Conservation (phyloP, 306 rosid species). For the Cicer cuneatum region DNA sequence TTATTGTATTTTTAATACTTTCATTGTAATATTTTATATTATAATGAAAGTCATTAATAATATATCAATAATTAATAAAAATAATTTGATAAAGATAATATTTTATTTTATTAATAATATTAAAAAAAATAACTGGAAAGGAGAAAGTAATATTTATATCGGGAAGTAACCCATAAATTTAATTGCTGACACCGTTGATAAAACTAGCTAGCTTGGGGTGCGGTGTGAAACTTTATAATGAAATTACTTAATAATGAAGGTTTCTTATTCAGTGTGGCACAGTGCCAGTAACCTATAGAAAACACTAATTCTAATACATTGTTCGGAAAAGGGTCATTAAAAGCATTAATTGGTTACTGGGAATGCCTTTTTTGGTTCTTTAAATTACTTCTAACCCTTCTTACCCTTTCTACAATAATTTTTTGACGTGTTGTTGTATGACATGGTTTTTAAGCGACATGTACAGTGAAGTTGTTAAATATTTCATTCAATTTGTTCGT, state of each 20-base stretch:
- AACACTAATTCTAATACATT: constrained; percentile 52
- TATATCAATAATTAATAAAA: no score
- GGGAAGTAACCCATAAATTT: constrained; percentile 12
- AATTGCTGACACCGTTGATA: constrained; percentile 48
- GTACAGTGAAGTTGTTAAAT: constrained; percentile 51
- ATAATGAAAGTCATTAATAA: no score
- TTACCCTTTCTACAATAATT: constrained; percentile 10
- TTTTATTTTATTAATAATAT: no score
- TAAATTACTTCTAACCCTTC: neutral
- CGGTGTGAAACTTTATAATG: constrained; percentile 30
- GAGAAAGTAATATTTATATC: no score
- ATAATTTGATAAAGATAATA: no score
- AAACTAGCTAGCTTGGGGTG: constrained; percentile 32
- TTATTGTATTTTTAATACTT: no score
- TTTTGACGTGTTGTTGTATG: constrained; percentile 42
- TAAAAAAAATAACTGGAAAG: no score
- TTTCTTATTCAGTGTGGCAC: constrained; percentile 30
- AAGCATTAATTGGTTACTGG: constrained; percentile 46
- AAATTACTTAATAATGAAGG: constrained; percentile 21
- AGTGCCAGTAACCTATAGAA: constrained; percentile 8
- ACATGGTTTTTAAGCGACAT: constrained; percentile 53
- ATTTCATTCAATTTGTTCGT: constrained; percentile 49
- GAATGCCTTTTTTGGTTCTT: constrained; percentile 44
- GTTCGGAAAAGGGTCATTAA: constrained; percentile 54
- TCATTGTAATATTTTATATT: no score